Base-by-base conservation (phyloP, 2,329 filamentous ascomycete species). In the Epichloe gansuensis region DNA sequence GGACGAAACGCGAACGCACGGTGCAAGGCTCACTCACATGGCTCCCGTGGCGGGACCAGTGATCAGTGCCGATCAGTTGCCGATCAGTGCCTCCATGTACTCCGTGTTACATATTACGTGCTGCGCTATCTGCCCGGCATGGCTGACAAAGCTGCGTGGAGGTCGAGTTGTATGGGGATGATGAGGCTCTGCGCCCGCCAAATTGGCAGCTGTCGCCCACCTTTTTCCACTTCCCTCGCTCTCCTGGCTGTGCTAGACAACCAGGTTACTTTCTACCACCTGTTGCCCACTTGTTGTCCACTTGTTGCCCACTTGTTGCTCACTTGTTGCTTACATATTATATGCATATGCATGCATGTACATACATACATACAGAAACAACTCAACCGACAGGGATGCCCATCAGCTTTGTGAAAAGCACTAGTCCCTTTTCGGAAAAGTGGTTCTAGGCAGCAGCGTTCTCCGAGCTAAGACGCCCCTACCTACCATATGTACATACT, bases 361-460 rank as follows among this genome's bases (percentile, higher is more conserved):
- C 17, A 2, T 21, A 21, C 2, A 21, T 21, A 21, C 17, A 4
- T 23, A 23, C 50, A 41, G 5, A 21, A 12, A 17, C 7, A 13
- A 43, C 47, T 21, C 38, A 47, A 13, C 11, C 34, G 49, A 53
- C 56, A 57, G 48, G 57, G 55, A 54, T 58, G 36, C 51, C 52
- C 52, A 53, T 53, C 55, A 57, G 53, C 51, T 34, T 50, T 47
- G 31, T 40, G 49, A 47, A 38, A 15, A 25, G 45, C 55, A 49
- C 57, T 59, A 58, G 42, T 49, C 56, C 9, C 54, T 3, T 7
- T 50, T 54, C 42, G 21, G 55, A 17, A 3, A 36, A 25, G 43
- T 34, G 42, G 21, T 8, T 56, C 53, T 47, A 60, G 59, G 59
- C 59, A 60, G 59, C 59, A 59, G 55, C 56, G 53, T 55, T 27